Percentiles rank a stretch among this genome's conserved stretches.
Conservation (phyloP, 2,329 filamentous ascomycete species). For the Lachnellula arida region DNA sequence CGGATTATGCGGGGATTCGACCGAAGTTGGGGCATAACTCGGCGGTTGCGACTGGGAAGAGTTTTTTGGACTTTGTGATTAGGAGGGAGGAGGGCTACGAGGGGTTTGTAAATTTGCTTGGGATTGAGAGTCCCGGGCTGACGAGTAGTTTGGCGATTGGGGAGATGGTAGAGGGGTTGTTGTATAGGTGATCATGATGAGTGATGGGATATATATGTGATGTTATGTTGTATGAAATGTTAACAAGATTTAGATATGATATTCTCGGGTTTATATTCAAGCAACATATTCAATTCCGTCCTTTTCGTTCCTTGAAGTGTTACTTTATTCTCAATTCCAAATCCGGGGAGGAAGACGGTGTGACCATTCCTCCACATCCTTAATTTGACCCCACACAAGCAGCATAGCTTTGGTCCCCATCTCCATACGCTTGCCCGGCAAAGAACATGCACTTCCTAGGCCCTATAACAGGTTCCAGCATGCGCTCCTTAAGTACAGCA, state of each 20-base stretch:
- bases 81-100: slow-evolving; percentile 68
- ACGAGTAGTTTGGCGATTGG: slow-evolving; percentile 84
- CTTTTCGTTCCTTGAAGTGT: too few species aligned
- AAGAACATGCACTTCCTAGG: slow-evolving; percentile 10
- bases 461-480: slow-evolving; percentile 6
- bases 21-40: slow-evolving; percentile 68
- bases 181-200: slow-evolving; percentile 22
- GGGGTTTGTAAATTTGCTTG: slow-evolving; percentile 85
- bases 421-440: neutral
- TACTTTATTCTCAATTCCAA: too few species aligned
- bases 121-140: slow-evolving; percentile 89
- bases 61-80: slow-evolving; percentile 83
- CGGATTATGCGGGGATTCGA: slow-evolving; percentile 89
- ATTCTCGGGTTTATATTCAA: too few species aligned
- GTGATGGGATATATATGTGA: neutral
- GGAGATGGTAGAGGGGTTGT: slow-evolving; percentile 59
- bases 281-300: too few species aligned
- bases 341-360: too few species aligned
- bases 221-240: too few species aligned
- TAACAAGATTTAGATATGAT: too few species aligned
- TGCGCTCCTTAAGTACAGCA: slow-evolving; percentile 2
- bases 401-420: neutral
- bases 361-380: too few species aligned
- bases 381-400: neutral
- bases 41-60: slow-evolving; percentile 58